Conservation (phyloP, 441 rosid genomes). For the Heliophila coronopifolia region DNA sequence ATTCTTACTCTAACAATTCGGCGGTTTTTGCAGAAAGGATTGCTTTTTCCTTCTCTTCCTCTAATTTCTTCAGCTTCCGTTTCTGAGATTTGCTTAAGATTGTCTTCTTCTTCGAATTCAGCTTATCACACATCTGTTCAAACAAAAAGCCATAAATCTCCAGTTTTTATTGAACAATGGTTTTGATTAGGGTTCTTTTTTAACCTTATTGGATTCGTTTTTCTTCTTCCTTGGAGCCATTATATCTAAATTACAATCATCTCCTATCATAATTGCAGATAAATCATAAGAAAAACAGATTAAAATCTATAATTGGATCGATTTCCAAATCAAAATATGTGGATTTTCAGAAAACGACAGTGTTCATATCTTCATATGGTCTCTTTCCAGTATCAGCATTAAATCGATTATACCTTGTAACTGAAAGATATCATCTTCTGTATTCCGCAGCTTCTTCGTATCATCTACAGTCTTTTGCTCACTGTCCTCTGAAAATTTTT, state of each 20-base stretch:
- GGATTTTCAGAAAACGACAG: too few relatives aligned
- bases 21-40: constrained; percentile 39
- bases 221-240: constrained; percentile 51
- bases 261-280: constrained; percentile 21
- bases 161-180: background rate
- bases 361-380: too few relatives aligned
- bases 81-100: constrained; percentile 49
- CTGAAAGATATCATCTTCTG: too few relatives aligned
- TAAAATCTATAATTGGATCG: too few relatives aligned
- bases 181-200: background rate
- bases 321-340: too few relatives aligned
- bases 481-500: too few relatives aligned
- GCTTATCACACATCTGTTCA: constrained; percentile 23
- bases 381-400: too few relatives aligned
- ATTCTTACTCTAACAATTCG: constrained; percentile 57
- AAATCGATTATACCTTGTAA: too few relatives aligned
- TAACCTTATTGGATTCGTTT: constrained; percentile 12
- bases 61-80: constrained; percentile 69
- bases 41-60: constrained; percentile 57
- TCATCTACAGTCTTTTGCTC: too few relatives aligned
- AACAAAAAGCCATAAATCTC: background rate
- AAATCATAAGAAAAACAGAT: too few relatives aligned
- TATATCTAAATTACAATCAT: constrained; percentile 55
- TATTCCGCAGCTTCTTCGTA: too few relatives aligned
- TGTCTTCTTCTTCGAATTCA: constrained; percentile 18